These are phyloP conservation scores for Linaria vulgaris DNA, from an alignment of 257 asterid genomes.

Conservation along the genomic window DNA sequence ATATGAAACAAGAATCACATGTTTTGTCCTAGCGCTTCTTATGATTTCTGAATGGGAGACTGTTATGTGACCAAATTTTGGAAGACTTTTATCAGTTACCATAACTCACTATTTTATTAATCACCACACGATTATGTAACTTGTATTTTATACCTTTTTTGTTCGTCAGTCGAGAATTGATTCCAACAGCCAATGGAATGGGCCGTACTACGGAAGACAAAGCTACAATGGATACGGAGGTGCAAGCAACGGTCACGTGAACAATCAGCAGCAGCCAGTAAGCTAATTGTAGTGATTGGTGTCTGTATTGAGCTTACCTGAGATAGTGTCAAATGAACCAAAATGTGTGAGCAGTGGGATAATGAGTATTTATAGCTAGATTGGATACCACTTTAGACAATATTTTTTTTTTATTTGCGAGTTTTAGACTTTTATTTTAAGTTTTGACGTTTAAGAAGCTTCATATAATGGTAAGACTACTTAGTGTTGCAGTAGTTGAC, in stretches of 20 bases:
- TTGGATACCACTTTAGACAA: constrained; percentile 2
- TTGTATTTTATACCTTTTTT: neutral
- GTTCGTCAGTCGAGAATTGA: constrained; percentile 49
- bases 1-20: too few species aligned
- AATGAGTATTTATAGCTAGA: constrained; percentile 10
- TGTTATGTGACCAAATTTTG: too few species aligned
- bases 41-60: too few species aligned
- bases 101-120: neutral
- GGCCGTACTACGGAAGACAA: constrained; percentile 50
- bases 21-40: too few species aligned
- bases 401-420: neutral
- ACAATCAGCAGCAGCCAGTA: constrained; percentile 58
- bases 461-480: neutral
- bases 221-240: constrained; percentile 57
- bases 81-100: neutral
- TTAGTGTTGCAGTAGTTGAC: neutral
- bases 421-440: neutral
- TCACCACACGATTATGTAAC: neutral
- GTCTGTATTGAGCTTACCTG: constrained; percentile 11
- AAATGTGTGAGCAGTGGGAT: neutral
- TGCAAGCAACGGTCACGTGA: constrained; percentile 52
- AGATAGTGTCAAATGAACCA: neutral
- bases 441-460: constrained; percentile 1
- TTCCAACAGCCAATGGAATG: constrained; percentile 50
- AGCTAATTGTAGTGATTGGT: constrained; percentile 39